These are phyloP conservation scores for Sisymbrium irio DNA, from an alignment of 345 rosid genomes.

Conservation along the genomic window DNA sequence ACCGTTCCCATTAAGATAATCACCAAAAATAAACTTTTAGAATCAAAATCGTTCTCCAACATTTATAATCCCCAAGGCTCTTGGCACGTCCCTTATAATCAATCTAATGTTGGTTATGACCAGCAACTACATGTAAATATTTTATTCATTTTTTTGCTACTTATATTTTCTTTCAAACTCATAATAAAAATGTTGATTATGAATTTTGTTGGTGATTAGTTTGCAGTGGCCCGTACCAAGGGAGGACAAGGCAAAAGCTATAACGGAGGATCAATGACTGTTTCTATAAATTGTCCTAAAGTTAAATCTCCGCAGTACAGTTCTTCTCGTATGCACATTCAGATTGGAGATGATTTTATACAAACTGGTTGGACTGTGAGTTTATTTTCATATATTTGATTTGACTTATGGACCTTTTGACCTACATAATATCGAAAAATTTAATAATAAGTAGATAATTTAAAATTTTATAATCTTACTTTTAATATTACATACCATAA, in stretches of 20 bases:
- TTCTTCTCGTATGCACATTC: not conserved
- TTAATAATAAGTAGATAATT: too few species aligned
- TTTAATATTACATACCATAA: too few species aligned
- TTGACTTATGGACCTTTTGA: too few species aligned
- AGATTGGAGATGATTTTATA: not conserved
- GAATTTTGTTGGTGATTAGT: not conserved
- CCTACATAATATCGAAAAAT: too few species aligned
- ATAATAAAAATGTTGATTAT: not conserved
- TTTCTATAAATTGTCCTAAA: not conserved
- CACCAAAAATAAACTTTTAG: not conserved
- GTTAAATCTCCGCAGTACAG: not conserved
- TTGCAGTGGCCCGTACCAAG: not conserved
- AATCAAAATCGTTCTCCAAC: not conserved
- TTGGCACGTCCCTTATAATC: not conserved
- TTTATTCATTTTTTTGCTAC: not conserved
- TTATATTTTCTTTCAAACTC: not conserved
- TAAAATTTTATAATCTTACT: too few species aligned
- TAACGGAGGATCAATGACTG: not conserved
- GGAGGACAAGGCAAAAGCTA: not conserved
- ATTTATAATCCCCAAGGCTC: not conserved
- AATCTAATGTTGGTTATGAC: not conserved
- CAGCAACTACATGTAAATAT: slow-evolving; percentile 1
- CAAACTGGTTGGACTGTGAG: not conserved
- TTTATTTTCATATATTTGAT: not conserved
- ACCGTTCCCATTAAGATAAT: not conserved